Percentiles rank a stretch among this genome's conserved stretches.
Conservation (phyloP, 2,329 filamentous ascomycete species). For the Taxawa tesnikishii region DNA sequence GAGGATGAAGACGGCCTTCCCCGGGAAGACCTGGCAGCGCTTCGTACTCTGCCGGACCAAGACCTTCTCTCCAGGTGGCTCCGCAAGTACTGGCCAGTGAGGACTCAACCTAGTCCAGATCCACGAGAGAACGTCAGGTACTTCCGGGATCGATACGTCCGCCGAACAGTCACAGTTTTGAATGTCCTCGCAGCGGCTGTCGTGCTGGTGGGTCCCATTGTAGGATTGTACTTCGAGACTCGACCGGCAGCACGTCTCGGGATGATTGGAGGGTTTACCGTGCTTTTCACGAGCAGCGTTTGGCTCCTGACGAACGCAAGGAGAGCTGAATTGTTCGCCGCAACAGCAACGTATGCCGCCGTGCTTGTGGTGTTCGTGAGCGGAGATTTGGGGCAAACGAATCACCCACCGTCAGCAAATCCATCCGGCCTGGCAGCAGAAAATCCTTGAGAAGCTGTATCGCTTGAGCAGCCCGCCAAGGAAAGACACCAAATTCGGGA, state of each 20-base stretch:
- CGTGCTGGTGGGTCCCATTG: slow-evolving; percentile 2
- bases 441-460: too few relatives aligned
- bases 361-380: slow-evolving; percentile 52
- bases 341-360: slow-evolving; percentile 4
- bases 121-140: slow-evolving; percentile 2
- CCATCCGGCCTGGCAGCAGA: too few relatives aligned
- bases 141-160: slow-evolving; percentile 2
- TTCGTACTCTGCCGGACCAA: slow-evolving; percentile 3
- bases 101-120: too few relatives aligned
- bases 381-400: too few relatives aligned
- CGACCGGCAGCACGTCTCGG: not conserved
- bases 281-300: slow-evolving; percentile 1
- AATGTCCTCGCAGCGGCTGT: slow-evolving; percentile 1
- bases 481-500: too few relatives aligned
- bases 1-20: not conserved
- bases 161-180: not conserved
- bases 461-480: too few relatives aligned
- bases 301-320: slow-evolving; percentile 1
- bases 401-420: too few relatives aligned
- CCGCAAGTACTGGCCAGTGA: too few relatives aligned
- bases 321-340: slow-evolving; percentile 2
- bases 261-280: slow-evolving; percentile 1
- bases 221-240: slow-evolving; percentile 2
- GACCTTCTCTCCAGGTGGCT: too few relatives aligned
- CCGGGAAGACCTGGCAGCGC: not conserved